Evolutionary conservation across 805 yeast species (phyloP), one percentile per base, ranked within the genome.

Genomic region (Alloascoidea hylecoeti): DNA sequence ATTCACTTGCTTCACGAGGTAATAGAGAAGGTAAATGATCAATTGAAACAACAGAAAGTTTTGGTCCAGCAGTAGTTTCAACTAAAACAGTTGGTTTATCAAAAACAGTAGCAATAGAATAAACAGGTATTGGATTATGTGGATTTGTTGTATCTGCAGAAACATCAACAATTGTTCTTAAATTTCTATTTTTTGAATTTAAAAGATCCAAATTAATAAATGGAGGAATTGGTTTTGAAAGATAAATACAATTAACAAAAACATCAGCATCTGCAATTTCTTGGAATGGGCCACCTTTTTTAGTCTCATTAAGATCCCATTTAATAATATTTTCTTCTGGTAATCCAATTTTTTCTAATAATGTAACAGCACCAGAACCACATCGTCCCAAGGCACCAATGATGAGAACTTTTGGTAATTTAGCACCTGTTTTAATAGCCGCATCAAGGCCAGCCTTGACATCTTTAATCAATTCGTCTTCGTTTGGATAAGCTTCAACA

Each of bases 331-430:
- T 79, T 41, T 64, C 72, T 34, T 83, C 92, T 39, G 97, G 95
- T 41, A 92, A 63, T 42, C 99, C 99, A 40, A 70, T 78, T 62
- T 80, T 80, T 44, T 66, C 70, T 61, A 84, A 72, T 40, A 88
- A 67, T 46, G 82, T 94, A 49, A 85, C 66, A 23, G 99, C 97
- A 56, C 99, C 99, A 9, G 94, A 77, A 39, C 99, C 99, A 64
- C 97, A 92, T 68, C 99, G 81, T 46, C 99, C 99, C 42, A 88
- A 70, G 17, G 98, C 98, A 55, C 99, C 99, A 55, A 92, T 92
- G 41, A 92, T 78, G 46, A 92, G 67, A 23, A 80, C 84, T 27
- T 68, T 79, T 46, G 97, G 98, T 35, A 39, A 37, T 50, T 64
- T 67, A 18, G 78, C 80, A 39, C 63, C 74, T 48, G 70, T 68